phyloP scores from a whole-genome alignment of 2,329 filamentous ascomycete species.

The Emydomyces testavorans region DNA sequence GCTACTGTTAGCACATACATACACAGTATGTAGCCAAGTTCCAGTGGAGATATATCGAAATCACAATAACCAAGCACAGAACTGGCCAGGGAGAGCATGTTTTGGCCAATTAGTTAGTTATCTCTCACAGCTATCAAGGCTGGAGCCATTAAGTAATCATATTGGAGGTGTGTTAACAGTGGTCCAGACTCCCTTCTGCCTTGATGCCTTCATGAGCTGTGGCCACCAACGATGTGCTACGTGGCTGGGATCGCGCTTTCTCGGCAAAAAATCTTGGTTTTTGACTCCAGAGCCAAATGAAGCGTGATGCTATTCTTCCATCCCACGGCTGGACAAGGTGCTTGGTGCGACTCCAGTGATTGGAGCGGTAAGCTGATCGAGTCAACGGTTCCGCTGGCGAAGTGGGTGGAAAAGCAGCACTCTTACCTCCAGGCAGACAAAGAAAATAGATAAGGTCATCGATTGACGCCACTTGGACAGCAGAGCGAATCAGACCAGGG shows the following conservation, averaged over 20 bases:
- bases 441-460: background rate
- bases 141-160: background rate
- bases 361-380: background rate
- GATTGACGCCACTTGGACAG: conserved; percentile 8
- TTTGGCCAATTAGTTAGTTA: too few relatives aligned
- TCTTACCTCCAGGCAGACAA: background rate
- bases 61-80: too few relatives aligned
- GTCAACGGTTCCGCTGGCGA: background rate
- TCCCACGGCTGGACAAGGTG: too few relatives aligned
- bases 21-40: too few relatives aligned
- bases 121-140: conserved; percentile 1
- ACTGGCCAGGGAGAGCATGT: too few relatives aligned
- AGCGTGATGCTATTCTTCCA: too few relatives aligned
- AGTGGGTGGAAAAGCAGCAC: background rate
- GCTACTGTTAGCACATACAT: too few relatives aligned
- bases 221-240: conserved; percentile 8
- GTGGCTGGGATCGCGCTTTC: conserved; percentile 7
- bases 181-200: conserved; percentile 11
- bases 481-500: conserved; percentile 11
- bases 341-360: too few relatives aligned
- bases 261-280: conserved; percentile 2
- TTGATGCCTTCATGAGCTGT: conserved; percentile 10
- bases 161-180: background rate
- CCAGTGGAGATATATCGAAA: too few relatives aligned
- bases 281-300: background rate